phyloP scores from a whole-genome alignment of 306 rosid genomes.

The Corylus avellana region DNA sequence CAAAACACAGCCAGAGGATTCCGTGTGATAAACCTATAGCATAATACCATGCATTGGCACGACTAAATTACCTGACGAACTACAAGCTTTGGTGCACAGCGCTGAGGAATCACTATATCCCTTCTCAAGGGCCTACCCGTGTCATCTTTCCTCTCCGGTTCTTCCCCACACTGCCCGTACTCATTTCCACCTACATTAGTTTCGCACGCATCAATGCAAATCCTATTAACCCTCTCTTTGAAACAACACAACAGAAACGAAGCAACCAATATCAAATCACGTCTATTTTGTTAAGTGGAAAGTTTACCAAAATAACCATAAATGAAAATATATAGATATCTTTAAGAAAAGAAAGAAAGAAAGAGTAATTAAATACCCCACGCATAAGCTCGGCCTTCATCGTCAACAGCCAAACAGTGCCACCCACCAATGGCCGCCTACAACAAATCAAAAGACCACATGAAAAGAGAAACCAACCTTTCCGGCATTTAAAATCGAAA shows the following conservation, averaged over 20 bases:
- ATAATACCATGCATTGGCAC: not conserved
- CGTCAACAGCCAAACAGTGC: slow-evolving; percentile 99
- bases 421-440: slow-evolving; percentile 99
- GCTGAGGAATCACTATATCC: slow-evolving; percentile 90
- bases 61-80: slow-evolving; percentile 68
- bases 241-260: not conserved
- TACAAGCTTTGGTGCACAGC: slow-evolving; percentile 87
- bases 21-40: not conserved
- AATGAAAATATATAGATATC: not conserved
- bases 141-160: slow-evolving; percentile 92
- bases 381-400: slow-evolving; percentile 93
- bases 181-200: slow-evolving; percentile 86
- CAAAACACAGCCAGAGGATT: not conserved
- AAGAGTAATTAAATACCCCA: slow-evolving; percentile 62
- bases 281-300: not conserved
- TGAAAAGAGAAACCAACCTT: not conserved
- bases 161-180: slow-evolving; percentile 99
- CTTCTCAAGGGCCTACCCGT: slow-evolving; percentile 76
- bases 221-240: not conserved
- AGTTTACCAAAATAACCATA: slow-evolving; percentile 1
- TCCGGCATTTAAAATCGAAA: not conserved
- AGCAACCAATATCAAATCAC: not conserved
- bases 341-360: not conserved
- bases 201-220: slow-evolving; percentile 15
- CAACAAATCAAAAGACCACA: slow-evolving; percentile 17